phyloP scores from a whole-genome alignment of 1,284 basidiomycete species.

The Puccinia hordei region DNA sequence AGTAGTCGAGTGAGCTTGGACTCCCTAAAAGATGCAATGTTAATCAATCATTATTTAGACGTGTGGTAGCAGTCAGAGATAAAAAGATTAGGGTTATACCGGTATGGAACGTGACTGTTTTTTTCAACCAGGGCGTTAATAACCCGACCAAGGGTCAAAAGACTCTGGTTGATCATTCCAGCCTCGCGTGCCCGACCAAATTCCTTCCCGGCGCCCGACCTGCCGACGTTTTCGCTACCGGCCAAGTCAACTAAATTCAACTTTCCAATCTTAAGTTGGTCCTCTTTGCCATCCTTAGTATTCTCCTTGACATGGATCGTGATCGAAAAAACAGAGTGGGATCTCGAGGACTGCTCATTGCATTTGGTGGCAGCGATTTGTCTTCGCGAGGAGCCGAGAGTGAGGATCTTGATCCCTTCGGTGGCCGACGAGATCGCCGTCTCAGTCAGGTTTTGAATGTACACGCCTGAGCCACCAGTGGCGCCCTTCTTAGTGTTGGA shows the following conservation, averaged over 20 bases:
- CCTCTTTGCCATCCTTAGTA: slow-evolving; percentile 69
- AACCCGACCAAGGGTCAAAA: slow-evolving; percentile 91
- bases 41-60: neutral
- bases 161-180: slow-evolving; percentile 98
- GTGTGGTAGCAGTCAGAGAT: neutral
- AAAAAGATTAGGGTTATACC: slow-evolving; percentile 60
- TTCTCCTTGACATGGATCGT: slow-evolving; percentile 90
- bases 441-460: slow-evolving; percentile 94
- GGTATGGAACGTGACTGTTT: slow-evolving; percentile 84
- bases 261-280: slow-evolving; percentile 88
- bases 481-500: slow-evolving; percentile 54
- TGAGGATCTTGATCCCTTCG: slow-evolving; percentile 81
- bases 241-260: slow-evolving; percentile 96
- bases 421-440: slow-evolving; percentile 77
- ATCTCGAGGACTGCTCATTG: slow-evolving; percentile 76
- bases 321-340: slow-evolving; percentile 96
- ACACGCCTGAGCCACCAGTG: slow-evolving; percentile 66
- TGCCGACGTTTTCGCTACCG: slow-evolving; percentile 94
- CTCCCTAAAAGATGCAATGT: slow-evolving; percentile 57
- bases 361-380: slow-evolving; percentile 97
- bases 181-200: slow-evolving; percentile 93
- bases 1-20: slow-evolving; percentile 91
- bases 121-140: slow-evolving; percentile 96
- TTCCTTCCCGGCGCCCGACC: slow-evolving; percentile 78
- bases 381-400: slow-evolving; percentile 82